Evolutionary conservation across 768 basidiomycete genomes (phyloP).

Genomic region (Chalciporus piperatus): DNA sequence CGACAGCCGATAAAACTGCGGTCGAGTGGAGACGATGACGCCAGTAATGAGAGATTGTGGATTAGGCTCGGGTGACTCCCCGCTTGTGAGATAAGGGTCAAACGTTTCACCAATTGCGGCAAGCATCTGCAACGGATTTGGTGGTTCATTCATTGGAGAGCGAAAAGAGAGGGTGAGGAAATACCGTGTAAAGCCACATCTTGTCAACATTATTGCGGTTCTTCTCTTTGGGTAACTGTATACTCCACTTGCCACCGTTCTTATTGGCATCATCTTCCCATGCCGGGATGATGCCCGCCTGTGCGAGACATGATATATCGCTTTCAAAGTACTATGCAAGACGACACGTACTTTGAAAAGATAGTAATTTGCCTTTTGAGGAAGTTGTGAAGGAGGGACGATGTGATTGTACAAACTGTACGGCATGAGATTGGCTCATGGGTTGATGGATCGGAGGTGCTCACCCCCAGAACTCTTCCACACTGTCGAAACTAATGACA

Average conservation of each 20-base stretch:
- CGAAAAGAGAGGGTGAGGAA: conserved; percentile 10
- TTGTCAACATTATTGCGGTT: conserved; percentile 80
- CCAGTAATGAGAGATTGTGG: conserved; percentile 77
- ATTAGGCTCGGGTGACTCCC: conserved; percentile 40
- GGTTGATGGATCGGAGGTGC: conserved; percentile 25
- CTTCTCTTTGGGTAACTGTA: conserved; percentile 96
- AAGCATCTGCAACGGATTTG: conserved; percentile 74
- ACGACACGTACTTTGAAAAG: conserved; percentile 79
- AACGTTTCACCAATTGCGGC: conserved; percentile 99
- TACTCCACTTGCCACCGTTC: conserved; percentile 97
- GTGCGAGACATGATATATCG: conserved; percentile 9
- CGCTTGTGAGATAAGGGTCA: conserved; percentile 72
- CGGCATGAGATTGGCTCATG: conserved; percentile 7
- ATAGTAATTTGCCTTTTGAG: conserved; percentile 98
- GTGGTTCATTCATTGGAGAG: conserved; percentile 1
- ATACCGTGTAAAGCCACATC: conserved; percentile 98
- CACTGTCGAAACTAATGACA: conserved; percentile 92
- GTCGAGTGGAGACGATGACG: conserved; percentile 92
- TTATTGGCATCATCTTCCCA: conserved; percentile 99
- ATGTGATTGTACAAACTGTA: conserved; percentile 92
- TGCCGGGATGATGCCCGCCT: conserved; percentile 96
- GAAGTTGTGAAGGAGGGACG: conserved; percentile 88
- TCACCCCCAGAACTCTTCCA: conserved; percentile 99
- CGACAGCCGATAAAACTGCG: conserved; percentile 92
- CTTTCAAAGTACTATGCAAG: not conserved